Evolutionary conservation across 169 alveolate genomes (phyloP), one percentile per base, ranked within the genome.

Genomic region (Plasmodium knowlesi): DNA sequence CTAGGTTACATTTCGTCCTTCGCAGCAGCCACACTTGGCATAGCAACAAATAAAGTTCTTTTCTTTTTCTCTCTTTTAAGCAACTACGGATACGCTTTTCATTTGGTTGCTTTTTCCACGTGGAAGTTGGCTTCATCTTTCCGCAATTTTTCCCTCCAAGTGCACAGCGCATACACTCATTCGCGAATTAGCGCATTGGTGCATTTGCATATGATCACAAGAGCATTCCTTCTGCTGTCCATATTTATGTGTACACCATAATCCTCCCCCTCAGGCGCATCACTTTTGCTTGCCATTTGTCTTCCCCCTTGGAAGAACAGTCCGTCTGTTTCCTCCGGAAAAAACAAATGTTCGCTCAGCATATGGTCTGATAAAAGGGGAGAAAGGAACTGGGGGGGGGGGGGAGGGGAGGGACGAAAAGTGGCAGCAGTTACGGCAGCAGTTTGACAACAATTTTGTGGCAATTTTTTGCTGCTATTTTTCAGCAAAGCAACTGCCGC

Each of bases 291-390:
- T 71, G 37, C 41, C 41, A 12, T 71, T 71, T 71, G 37, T 71
- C 6, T 71, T n/a, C 37, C 80, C 80, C 37, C 19, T 71, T 71
- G 16, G 80, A 71, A 71, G 19, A 71, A 71, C 80, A 71, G n/a
- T 5, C 39, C 41, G 41, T 71, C 41, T 14, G 41, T 12, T 71
- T 50, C 61, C 22, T 50, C 9, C 9, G 61, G 25, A 50, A 71
- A 30, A 71, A 71, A 71, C n/a, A 71, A 71, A 16, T 50, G 61
- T 50, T 50, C 19, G 1, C 12, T 3, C 61, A 16, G 1, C 19
- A 14, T 16, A 50, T 16, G 61, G 61, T 50, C 16, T 50, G 61
- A 50, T 14, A 50, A 50, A 50, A 14, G 25, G 22, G 61, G 46
- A 1, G 9, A 39, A 39, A 39, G 46, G 46, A 39, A 39, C 46